A percentile compares a stretch with the other conserved stretches of the same genome.
Evolutionary conservation across 148 eudicot genomes (phyloP).

Genomic region (Spergularia bocconei): DNA sequence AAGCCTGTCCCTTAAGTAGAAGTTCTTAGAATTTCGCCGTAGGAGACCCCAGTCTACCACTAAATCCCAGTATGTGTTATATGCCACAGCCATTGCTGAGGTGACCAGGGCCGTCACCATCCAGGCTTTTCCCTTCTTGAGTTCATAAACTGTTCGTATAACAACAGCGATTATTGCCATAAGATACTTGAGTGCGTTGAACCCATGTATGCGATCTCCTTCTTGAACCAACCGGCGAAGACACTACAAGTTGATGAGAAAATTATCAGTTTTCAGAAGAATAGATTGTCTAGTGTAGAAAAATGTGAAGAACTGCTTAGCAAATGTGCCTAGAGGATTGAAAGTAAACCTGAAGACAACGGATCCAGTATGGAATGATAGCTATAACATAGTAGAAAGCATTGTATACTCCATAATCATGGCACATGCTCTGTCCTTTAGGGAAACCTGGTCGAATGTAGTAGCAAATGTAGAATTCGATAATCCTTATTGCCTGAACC

Average conservation of each 20-base stretch:
- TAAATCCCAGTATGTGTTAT: conserved; percentile 77
- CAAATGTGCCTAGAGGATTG: neutral
- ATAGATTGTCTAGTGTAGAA: neutral
- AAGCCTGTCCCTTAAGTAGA: conserved; percentile 61
- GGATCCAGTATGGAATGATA: conserved; percentile 72
- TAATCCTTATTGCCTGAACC: conserved; percentile 48
- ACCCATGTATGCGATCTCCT: conserved; percentile 40
- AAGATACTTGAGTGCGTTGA: conserved; percentile 69
- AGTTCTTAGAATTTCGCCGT: conserved; percentile 54
- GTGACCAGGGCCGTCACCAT: conserved; percentile 47
- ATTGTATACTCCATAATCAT: conserved; percentile 42
- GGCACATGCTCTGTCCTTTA: conserved; percentile 45
- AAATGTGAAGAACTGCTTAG: neutral
- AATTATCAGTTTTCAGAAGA: neutral
- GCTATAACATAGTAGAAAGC: conserved; percentile 70
- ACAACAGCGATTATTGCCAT: conserved; percentile 65
- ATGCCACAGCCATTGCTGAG: conserved; percentile 55
- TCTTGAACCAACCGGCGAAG: conserved; percentile 68
- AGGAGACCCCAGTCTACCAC: conserved; percentile 85
- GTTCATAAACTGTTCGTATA: conserved; percentile 58
- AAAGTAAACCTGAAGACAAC: conserved; percentile 67
- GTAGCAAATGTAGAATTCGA: conserved; percentile 60
- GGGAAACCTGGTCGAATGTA: conserved; percentile 33
- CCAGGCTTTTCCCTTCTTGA: conserved; percentile 46
- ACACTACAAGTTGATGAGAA: conserved; percentile 45